Percentiles rank a stretch among this genome's conserved stretches.
Conservation (phyloP, 805 yeast species). For the Candida pini region DNA sequence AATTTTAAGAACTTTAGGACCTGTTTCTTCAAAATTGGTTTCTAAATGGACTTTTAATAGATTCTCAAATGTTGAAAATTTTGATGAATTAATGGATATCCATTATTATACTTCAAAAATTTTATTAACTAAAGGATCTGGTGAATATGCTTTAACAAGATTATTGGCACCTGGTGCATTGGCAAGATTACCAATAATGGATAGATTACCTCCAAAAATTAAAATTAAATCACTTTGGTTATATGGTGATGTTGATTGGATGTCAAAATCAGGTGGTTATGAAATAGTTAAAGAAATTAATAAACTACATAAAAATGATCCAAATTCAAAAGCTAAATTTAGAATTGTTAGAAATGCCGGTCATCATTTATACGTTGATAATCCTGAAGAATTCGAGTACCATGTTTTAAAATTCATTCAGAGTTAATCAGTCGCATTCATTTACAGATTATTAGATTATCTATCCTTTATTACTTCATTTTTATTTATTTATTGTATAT, state of each 20-base stretch:
- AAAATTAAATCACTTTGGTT: conserved; percentile 48
- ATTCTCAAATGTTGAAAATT: conserved; percentile 27
- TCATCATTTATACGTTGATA: conserved; percentile 51
- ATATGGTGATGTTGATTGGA: conserved; percentile 70
- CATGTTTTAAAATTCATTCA: conserved; percentile 22
- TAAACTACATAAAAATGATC: conserved; percentile 8
- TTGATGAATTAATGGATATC: conserved; percentile 32
- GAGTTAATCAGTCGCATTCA: no score
- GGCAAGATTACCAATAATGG: conserved; percentile 51
- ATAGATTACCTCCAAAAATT: conserved; percentile 39
- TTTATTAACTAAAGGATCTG: conserved; percentile 53
- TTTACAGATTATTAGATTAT: no score
- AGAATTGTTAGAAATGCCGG: conserved; percentile 40
- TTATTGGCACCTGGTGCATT: conserved; percentile 53
- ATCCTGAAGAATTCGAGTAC: conserved; percentile 30
- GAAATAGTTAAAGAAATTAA: conserved; percentile 34
- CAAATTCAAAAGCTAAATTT: conserved; percentile 24
- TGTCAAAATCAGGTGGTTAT: conserved; percentile 57
- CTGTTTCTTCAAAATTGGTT: conserved; percentile 45
- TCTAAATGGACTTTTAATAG: conserved; percentile 52
- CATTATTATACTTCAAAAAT: conserved; percentile 51
- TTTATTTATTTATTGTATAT: neutral
- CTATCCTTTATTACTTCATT: no score
- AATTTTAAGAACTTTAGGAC: conserved; percentile 45
- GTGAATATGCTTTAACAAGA: conserved; percentile 59